Evolutionary conservation across 192 early-diverging fungal genomes (phyloP).

Genomic region (Phycomyces nitens): DNA sequence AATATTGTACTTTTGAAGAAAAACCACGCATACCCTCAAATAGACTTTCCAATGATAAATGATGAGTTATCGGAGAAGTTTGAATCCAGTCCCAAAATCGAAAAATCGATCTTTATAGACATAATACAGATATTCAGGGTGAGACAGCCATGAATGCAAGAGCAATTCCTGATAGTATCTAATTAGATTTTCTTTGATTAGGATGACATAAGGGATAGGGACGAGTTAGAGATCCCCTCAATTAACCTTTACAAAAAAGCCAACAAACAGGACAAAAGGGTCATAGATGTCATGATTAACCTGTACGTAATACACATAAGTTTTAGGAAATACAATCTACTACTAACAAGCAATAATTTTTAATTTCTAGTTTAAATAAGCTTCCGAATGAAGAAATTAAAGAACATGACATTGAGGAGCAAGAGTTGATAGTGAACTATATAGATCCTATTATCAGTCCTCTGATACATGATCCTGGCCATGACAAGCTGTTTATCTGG

Average conservation of each 20-base stretch:
- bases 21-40: conserved; percentile 13
- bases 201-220: conserved; percentile 1
- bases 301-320: conserved; percentile 11
- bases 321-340: conserved; percentile 11
- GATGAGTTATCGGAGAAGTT: conserved; percentile 8
- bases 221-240: conserved; percentile 8
- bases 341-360: conserved; percentile 7
- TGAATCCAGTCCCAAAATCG: conserved; percentile 11
- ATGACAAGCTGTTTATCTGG: conserved; percentile 12
- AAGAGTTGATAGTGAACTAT: conserved; percentile 12
- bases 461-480: conserved; percentile 12
- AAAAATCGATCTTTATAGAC: conserved; percentile 11
- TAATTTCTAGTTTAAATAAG: conserved; percentile 11
- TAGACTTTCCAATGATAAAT: conserved; percentile 15
- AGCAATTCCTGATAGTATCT: conserved; percentile 14
- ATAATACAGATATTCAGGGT: conserved; percentile 15
- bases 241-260: conserved; percentile 13
- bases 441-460: conserved; percentile 5
- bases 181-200: conserved; percentile 15
- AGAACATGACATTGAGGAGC: conserved; percentile 6
- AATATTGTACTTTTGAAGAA: conserved; percentile 12
- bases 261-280: conserved; percentile 11
- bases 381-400: conserved; percentile 8
- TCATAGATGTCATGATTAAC: conserved; percentile 15
- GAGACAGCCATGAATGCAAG: conserved; percentile 9